Percentiles rank a stretch among this genome's conserved stretches.
phyloP scores from a whole-genome alignment of 352 stramenopile species.

The Phytophthora macrochlamydospora region DNA sequence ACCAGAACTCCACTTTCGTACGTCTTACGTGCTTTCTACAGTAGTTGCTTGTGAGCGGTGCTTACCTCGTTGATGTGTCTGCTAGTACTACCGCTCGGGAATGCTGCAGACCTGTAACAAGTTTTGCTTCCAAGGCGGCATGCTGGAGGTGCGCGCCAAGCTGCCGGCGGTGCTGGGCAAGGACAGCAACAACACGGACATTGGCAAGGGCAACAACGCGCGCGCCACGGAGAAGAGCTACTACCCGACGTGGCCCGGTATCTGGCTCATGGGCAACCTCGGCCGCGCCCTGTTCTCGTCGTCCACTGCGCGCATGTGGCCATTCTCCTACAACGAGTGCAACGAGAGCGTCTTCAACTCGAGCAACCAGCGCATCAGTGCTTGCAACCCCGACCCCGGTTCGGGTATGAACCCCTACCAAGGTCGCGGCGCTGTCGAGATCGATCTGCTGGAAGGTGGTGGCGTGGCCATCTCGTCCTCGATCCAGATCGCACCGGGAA shows the following conservation, averaged over 20 bases:
- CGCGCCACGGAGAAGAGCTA: slow-evolving; percentile 35
- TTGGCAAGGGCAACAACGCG: slow-evolving; percentile 77
- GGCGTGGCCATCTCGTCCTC: slow-evolving; percentile 72
- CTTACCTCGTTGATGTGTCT: slow-evolving; percentile 7
- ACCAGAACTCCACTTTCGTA: slow-evolving; percentile 57
- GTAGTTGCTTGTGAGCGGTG: not conserved
- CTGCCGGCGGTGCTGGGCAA: slow-evolving; percentile 85
- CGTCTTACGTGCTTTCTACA: slow-evolving; percentile 12
- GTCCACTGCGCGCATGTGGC: slow-evolving; percentile 95
- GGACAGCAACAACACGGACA: slow-evolving; percentile 63
- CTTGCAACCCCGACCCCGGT: slow-evolving; percentile 91
- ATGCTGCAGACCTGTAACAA: slow-evolving; percentile 96
- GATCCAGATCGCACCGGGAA: slow-evolving; percentile 73
- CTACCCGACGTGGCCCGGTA: slow-evolving; percentile 91
- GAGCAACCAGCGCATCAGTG: slow-evolving; percentile 80
- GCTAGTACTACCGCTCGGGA: slow-evolving; percentile 71
- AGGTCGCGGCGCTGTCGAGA: slow-evolving; percentile 93
- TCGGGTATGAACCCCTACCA: slow-evolving; percentile 90
- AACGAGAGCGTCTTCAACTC: slow-evolving; percentile 83
- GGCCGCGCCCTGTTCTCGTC: slow-evolving; percentile 94
- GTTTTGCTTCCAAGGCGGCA: slow-evolving; percentile 92
- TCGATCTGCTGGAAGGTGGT: slow-evolving; percentile 94
- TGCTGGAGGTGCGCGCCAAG: slow-evolving; percentile 92
- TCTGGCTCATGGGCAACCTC: slow-evolving; percentile 97
- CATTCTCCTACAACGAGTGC: slow-evolving; percentile 95